These are phyloP conservation scores for Fermentozyma sake DNA, from an alignment of 1,139 yeast genomes.

Conservation along the genomic window DNA sequence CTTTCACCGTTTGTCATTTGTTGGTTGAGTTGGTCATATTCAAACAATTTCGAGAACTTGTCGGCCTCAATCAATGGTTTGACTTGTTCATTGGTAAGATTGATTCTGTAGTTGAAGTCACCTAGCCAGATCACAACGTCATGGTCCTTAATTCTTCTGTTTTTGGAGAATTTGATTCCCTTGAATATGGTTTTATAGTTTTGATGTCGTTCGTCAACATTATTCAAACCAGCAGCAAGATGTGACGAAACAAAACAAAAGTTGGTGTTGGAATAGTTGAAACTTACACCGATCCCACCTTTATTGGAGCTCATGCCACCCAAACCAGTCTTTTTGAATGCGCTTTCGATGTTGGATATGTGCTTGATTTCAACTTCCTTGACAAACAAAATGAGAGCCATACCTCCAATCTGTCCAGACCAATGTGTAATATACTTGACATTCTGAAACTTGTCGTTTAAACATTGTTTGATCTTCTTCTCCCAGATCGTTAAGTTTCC, in stretches of 20 bases:
- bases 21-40: constrained; percentile 68
- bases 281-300: constrained; percentile 87
- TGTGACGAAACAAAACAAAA: constrained; percentile 54
- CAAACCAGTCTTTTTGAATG: constrained; percentile 85
- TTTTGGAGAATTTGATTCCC: constrained; percentile 49
- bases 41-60: constrained; percentile 53
- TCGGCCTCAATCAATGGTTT: constrained; percentile 48
- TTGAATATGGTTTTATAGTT: constrained; percentile 63
- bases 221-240: constrained; percentile 82
- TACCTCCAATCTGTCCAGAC: constrained; percentile 90
- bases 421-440: constrained; percentile 66
- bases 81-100: constrained; percentile 60
- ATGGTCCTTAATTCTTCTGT: constrained; percentile 58
- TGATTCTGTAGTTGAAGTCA: constrained; percentile 83
- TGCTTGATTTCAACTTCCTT: constrained; percentile 33
- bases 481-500: constrained; percentile 79
- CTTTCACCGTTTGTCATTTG: constrained; percentile 71
- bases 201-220: constrained; percentile 75
- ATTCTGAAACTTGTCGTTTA: constrained; percentile 40
- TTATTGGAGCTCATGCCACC: constrained; percentile 77
- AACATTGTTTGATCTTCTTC: constrained; percentile 49
- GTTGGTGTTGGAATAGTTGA: constrained; percentile 57
- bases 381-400: constrained; percentile 52
- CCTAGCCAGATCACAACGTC: constrained; percentile 92
- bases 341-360: constrained; percentile 66